Base-by-base conservation (phyloP, 2,329 filamentous ascomycete species). In the Teratosphaeriaceae sp. region DNA sequence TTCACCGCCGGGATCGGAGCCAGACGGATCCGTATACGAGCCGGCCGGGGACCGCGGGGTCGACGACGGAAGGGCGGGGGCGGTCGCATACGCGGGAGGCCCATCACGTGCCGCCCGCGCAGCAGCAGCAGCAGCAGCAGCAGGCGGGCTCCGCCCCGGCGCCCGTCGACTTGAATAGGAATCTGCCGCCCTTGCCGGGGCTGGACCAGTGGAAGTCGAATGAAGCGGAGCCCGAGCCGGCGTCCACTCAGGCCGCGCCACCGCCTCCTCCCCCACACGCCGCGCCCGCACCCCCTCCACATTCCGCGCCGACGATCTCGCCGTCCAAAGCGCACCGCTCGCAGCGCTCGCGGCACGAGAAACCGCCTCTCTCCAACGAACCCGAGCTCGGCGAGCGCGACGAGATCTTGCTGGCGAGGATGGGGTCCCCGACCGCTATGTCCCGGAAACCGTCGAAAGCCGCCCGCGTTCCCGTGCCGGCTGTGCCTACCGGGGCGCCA, bases 141-240 rank as follows among this genome's bases (percentile, higher is more conserved):
- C n/a, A n/a, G n/a, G n/a, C n/a, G n/a, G n/a, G n/a, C n/a, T n/a
- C n/a, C n/a, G n/a, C n/a, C n/a, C n/a, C n/a, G n/a, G n/a, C 31
- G 12, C 19, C 46, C 3, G 22, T 71, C 44, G 65, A 73, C 41
- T 57, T 73, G 23, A 73, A 73, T 51, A 57, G 69, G 43, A 68
- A 72, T 45, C 54, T 73, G 19, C 70, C 70, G 24, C 70, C 70
- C 3, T 48, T 73, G 9, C 70, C 70, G 5, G 65, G 68, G 37
- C 56, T 73, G 5, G 68, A 72, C 43, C 62, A 57, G 24, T 65
- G 61, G 60, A 59, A 61, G 31, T 37, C 45, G 22, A 43, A 51
- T 27, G 39, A 48, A 23, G 30, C 37, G 20, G 24, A 38, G 21
- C 15, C 42, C 18, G 15, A 43, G 34, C 29, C 12, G 29, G n/a